These are phyloP conservation scores for Yarrowia sp. DNA, from an alignment of 805 yeast species.

Conservation along the genomic window DNA sequence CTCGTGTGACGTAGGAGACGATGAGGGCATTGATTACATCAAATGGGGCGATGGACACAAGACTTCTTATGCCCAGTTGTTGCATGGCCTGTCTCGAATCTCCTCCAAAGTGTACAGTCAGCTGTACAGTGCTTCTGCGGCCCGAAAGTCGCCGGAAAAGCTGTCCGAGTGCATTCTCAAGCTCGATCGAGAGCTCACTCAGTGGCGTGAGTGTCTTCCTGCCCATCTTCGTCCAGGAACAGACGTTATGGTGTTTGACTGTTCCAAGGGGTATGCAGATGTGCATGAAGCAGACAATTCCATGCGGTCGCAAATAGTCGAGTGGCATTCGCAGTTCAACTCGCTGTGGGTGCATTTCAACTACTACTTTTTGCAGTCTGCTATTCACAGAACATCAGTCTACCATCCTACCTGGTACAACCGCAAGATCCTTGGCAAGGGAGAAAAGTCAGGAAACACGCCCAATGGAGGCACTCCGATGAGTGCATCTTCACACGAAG, in stretches of 20 bases:
- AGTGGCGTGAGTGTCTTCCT: conserved; percentile 31
- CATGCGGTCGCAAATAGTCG: background rate
- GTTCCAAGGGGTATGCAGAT: background rate
- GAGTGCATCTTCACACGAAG: background rate
- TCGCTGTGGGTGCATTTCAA: conserved; percentile 28
- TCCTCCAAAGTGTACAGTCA: conserved; percentile 26
- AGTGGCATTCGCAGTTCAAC: conserved; percentile 24
- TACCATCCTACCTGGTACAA: conserved; percentile 32
- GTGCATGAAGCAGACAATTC: background rate
- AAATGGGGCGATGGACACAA: conserved; percentile 7
- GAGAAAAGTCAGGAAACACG: background rate
- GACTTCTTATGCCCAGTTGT: conserved; percentile 9
- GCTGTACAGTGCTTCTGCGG: conserved; percentile 29
- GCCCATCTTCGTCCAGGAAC: conserved; percentile 27
- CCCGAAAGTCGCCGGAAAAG: conserved; percentile 24
- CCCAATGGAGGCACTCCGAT: conserved; percentile 3
- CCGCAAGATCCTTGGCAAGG: conserved; percentile 24
- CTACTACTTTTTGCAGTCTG: conserved; percentile 30
- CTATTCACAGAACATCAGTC: conserved; percentile 30
- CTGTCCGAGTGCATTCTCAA: conserved; percentile 26
- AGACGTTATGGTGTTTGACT: conserved; percentile 18
- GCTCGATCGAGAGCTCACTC: conserved; percentile 29
- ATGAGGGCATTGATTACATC: conserved; percentile 16
- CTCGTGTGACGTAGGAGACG: background rate
- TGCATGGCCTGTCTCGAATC: conserved; percentile 13